Percentiles rank a stretch among this genome's conserved stretches.
These are phyloP conservation scores for Rhizopogon salebrosus DNA, from an alignment of 768 basidiomycete genomes.

Conservation along the genomic window DNA sequence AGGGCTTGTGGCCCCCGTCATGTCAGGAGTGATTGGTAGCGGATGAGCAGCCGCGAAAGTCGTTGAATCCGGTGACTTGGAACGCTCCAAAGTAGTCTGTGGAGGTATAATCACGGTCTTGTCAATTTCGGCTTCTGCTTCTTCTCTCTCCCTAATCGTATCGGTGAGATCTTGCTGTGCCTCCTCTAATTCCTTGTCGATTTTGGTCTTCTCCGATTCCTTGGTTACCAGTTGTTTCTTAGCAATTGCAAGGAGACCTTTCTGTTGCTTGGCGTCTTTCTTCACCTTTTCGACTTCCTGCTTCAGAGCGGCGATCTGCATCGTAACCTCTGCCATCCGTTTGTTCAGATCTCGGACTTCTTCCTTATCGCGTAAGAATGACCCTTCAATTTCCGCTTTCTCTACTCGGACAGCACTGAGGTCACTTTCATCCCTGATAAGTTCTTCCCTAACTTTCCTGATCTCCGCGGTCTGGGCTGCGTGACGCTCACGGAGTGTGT, in stretches of 20 bases:
- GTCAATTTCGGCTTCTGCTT: conserved; percentile 47
- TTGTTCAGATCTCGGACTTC: conserved; percentile 83
- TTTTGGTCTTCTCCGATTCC: conserved; percentile 70
- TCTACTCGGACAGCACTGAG: conserved; percentile 84
- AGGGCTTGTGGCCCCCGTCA: conserved; percentile 45
- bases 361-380: conserved; percentile 88
- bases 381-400: conserved; percentile 87
- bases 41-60: conserved; percentile 65
- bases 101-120: conserved; percentile 13
- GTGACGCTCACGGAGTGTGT: conserved; percentile 64
- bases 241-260: conserved; percentile 89
- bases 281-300: conserved; percentile 78
- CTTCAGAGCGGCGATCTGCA: conserved; percentile 67
- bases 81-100: conserved; percentile 19
- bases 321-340: conserved; percentile 74
- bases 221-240: conserved; percentile 88
- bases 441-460: conserved; percentile 63
- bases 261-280: conserved; percentile 95
- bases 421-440: conserved; percentile 90
- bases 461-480: conserved; percentile 66
- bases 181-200: conserved; percentile 68
- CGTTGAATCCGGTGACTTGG: conserved; percentile 43
- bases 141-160: conserved; percentile 50
- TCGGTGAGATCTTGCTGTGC: conserved; percentile 49
- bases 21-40: conserved; percentile 66